These are phyloP conservation scores for Blastocystis sp. DNA, from an alignment of 352 stramenopile species.

Conservation along the genomic window DNA sequence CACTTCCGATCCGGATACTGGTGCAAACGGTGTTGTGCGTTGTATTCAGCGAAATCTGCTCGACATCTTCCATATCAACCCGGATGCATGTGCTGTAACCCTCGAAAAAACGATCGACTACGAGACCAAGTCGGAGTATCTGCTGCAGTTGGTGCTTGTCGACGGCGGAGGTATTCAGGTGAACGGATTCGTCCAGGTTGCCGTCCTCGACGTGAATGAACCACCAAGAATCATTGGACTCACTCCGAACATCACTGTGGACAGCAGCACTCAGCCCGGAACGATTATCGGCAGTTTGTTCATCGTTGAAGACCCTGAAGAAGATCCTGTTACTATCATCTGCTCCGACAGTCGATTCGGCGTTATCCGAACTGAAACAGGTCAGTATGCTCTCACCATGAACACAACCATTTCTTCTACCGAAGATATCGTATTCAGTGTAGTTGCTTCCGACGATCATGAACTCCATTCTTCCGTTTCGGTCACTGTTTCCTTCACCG, in stretches of 20 bases:
- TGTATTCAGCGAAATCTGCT: background rate
- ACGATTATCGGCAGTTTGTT: background rate
- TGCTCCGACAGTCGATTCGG: background rate
- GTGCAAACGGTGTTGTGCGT: background rate
- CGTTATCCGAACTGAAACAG: background rate
- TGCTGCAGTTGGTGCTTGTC: background rate
- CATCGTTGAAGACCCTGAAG: background rate
- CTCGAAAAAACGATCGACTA: background rate
- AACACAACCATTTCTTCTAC: background rate
- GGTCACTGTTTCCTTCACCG: background rate
- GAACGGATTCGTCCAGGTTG: background rate
- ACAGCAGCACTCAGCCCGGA: background rate
- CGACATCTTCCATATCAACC: background rate
- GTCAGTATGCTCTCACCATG: background rate
- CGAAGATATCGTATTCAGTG: background rate
- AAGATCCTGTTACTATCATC: background rate
- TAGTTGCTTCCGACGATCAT: background rate
- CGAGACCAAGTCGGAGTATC: background rate
- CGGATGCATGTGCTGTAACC: background rate
- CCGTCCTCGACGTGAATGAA: conserved; percentile 33
- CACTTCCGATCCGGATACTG: background rate
- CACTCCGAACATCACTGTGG: background rate
- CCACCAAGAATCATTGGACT: background rate
- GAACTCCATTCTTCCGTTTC: background rate
- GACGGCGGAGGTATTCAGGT: background rate